These are phyloP conservation scores for Phytopythium montanum DNA, from an alignment of 352 stramenopile genomes.

Conservation along the genomic window DNA sequence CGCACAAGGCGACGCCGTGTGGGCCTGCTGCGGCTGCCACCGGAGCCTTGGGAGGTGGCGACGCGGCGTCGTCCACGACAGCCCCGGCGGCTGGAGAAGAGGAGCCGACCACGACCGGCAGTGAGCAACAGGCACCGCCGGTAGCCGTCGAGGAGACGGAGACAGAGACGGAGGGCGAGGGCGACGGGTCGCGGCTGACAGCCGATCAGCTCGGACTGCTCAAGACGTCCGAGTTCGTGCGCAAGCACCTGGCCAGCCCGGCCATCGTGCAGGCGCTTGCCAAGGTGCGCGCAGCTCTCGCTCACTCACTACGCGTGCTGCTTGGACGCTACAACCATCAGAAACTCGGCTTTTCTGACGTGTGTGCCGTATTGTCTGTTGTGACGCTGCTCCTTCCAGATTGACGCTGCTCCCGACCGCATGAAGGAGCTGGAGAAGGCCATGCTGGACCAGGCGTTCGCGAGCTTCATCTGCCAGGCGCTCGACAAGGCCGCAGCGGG, in stretches of 20 bases:
- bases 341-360: too few relatives aligned
- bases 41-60: conserved; percentile 1
- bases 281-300: too few relatives aligned
- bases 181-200: conserved; percentile 46
- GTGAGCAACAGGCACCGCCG: not conserved
- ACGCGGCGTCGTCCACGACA: conserved; percentile 9
- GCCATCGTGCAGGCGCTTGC: conserved; percentile 36
- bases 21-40: conserved; percentile 9
- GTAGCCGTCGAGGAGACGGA: not conserved
- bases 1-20: conserved; percentile 71
- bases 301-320: too few relatives aligned
- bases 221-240: conserved; percentile 25
- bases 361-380: too few relatives aligned
- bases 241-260: conserved; percentile 44
- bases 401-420: conserved; percentile 57
- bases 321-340: too few relatives aligned
- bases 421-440: conserved; percentile 79
- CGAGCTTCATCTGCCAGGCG: conserved; percentile 74
- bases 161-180: conserved; percentile 24
- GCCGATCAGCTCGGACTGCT: conserved; percentile 47
- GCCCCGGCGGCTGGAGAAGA: not conserved
- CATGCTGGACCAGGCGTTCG: conserved; percentile 61
- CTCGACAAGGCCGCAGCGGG: conserved; percentile 55
- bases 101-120: not conserved
- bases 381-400: conserved; percentile 23